These are phyloP conservation scores for Hygrophorus pudorinus DNA, from an alignment of 768 basidiomycete genomes.

Conservation along the genomic window DNA sequence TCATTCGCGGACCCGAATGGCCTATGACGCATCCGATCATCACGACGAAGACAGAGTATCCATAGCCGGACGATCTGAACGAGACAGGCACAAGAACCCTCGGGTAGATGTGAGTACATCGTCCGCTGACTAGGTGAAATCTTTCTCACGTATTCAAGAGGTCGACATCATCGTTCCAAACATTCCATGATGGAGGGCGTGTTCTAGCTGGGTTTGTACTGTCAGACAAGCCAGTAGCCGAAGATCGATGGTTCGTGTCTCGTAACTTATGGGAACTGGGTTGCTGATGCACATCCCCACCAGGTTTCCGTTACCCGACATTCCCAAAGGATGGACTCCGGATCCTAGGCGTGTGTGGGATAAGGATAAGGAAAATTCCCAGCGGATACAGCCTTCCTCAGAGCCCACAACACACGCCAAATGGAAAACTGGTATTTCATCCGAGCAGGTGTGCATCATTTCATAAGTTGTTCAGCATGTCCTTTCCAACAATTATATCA, in stretches of 20 bases:
- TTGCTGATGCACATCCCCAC: not conserved
- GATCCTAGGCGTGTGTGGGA: constrained; percentile 72
- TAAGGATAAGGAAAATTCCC: constrained; percentile 39
- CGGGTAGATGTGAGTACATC: constrained; percentile 18
- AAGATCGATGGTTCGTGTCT: constrained; percentile 54
- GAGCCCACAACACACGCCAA: constrained; percentile 27
- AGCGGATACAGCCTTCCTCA: constrained; percentile 11
- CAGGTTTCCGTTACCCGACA: constrained; percentile 78
- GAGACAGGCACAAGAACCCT: constrained; percentile 11
- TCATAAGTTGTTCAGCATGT: not conserved
- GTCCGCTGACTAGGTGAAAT: not conserved
- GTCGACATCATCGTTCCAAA: constrained; percentile 19
- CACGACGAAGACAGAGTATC: constrained; percentile 53
- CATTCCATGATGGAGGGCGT: constrained; percentile 67
- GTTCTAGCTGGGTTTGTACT: constrained; percentile 72
- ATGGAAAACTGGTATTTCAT: constrained; percentile 51
- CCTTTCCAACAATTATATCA: not conserved
- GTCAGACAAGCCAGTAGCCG: constrained; percentile 53
- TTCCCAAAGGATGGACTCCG: constrained; percentile 80
- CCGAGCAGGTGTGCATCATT: constrained; percentile 49
- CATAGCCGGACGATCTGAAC: constrained; percentile 25
- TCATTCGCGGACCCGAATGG: constrained; percentile 36
- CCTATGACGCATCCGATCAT: constrained; percentile 54
- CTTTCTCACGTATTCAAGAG: constrained; percentile 22
- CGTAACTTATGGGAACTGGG: not conserved